Evolutionary conservation across 1,284 basidiomycete species (phyloP).

Genomic region (Cutaneotrichosporon sp.): DNA sequence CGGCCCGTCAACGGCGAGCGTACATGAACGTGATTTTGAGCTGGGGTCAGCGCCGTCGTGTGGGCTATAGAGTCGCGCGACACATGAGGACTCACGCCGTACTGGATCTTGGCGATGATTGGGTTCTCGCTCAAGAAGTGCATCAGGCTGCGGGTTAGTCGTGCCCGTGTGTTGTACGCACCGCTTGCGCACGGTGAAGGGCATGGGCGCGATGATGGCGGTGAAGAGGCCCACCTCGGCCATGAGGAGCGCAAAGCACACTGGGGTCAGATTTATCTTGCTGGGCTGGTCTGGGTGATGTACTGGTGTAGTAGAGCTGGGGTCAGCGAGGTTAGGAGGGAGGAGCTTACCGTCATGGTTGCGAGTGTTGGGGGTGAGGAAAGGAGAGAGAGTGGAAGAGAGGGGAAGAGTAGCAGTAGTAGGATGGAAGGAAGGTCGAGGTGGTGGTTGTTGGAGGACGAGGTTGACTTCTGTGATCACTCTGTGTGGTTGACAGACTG

Average conservation of each 20-base stretch:
- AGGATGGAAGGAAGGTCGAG: no score
- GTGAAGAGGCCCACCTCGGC: slow-evolving; percentile 49
- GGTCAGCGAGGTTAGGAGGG: neutral
- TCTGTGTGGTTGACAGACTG: no score
- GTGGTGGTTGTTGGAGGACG: no score
- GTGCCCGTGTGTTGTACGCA: slow-evolving; percentile 24
- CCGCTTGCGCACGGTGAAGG: slow-evolving; percentile 53
- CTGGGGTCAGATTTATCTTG: slow-evolving; percentile 33
- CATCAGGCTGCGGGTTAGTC: slow-evolving; percentile 44
- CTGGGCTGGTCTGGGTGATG: slow-evolving; percentile 12
- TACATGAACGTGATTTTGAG: slow-evolving; percentile 95
- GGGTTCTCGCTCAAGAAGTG: slow-evolving; percentile 56
- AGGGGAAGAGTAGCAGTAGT: neutral
- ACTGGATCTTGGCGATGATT: slow-evolving; percentile 58
- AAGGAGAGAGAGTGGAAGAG: neutral
- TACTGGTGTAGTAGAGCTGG: slow-evolving; percentile 50
- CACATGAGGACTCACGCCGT: slow-evolving; percentile 52
- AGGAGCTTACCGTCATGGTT: slow-evolving; percentile 27
- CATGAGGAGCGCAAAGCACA: slow-evolving; percentile 53
- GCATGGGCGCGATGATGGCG: slow-evolving; percentile 53
- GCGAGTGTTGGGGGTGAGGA: neutral
- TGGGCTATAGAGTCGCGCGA: no score
- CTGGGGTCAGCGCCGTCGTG: slow-evolving; percentile 28
- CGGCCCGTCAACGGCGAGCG: slow-evolving; percentile 30
- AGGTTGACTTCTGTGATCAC: no score